Conservation (phyloP, 306 rosid species). For the Leucaena leucocephala region DNA sequence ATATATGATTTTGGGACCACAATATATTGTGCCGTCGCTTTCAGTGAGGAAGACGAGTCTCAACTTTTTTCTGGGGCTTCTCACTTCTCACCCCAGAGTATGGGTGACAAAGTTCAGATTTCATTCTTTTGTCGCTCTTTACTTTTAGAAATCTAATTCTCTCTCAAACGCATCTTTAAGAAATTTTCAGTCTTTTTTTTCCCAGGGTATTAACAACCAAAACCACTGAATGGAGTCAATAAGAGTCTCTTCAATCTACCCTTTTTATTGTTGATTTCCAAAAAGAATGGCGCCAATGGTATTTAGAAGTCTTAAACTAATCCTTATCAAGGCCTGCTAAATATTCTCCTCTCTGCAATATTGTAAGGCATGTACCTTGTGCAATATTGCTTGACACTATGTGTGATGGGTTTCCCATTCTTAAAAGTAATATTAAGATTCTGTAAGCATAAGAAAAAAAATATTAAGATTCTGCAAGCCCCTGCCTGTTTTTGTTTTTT, state of each 20-base stretch:
- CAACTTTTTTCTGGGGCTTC: neutral
- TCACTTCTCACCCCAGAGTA: neutral
- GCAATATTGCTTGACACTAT: neutral
- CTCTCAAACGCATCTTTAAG: neutral
- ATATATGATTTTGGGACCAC: constrained; percentile 17
- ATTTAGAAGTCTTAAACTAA: neutral
- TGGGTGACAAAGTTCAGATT: constrained; percentile 16
- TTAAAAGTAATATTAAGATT: neutral
- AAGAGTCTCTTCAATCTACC: neutral
- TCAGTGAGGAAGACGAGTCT: constrained; percentile 20
- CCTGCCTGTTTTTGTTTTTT: neutral
- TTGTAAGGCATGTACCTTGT: neutral
- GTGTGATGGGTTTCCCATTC: neutral
- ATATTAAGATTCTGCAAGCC: neutral
- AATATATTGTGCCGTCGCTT: neutral
- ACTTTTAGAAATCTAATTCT: constrained; percentile 14
- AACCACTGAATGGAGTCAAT: constrained; percentile 6
- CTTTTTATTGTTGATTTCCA: neutral
- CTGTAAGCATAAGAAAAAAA: neutral
- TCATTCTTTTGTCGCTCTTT: constrained; percentile 3
- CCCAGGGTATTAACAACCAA: neutral
- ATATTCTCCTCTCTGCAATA: neutral
- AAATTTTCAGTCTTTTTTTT: neutral
- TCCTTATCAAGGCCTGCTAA: neutral
- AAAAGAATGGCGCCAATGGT: neutral